These are phyloP conservation scores for Chaetomium fimeti DNA, from an alignment of 495 filamentous ascomycete species.

Conservation along the genomic window DNA sequence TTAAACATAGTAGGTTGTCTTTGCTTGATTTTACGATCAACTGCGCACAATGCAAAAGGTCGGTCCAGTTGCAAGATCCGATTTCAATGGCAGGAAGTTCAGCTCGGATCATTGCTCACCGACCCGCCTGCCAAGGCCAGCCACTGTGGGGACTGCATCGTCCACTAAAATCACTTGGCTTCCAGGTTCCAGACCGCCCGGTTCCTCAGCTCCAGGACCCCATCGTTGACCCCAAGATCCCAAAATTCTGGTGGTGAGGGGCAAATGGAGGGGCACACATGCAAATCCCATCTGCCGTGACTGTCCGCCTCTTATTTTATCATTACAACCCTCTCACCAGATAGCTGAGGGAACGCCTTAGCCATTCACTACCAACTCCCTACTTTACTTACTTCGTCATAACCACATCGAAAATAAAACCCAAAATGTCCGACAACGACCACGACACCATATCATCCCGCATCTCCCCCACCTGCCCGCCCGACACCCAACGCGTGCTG, in stretches of 20 bases:
- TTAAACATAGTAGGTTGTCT: too few relatives aligned
- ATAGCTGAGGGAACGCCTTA: neutral
- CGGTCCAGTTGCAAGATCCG: neutral
- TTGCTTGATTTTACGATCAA: too few relatives aligned
- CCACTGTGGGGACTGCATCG: neutral
- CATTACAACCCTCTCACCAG: neutral
- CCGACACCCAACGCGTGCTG: conserved; percentile 58
- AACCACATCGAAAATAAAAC: too few relatives aligned
- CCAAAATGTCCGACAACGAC: neutral
- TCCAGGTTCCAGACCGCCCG: neutral
- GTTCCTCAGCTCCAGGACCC: neutral
- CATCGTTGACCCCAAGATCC: neutral
- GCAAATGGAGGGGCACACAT: conserved; percentile 9
- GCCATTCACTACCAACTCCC: neutral
- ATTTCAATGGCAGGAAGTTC: neutral
- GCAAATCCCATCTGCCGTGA: neutral
- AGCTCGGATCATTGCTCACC: neutral
- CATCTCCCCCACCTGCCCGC: conserved; percentile 48
- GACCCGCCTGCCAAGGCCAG: neutral
- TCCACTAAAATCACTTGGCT: neutral
- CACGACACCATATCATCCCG: conserved; percentile 45
- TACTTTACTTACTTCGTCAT: too few relatives aligned
- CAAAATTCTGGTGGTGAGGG: conserved; percentile 6
- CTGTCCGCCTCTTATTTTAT: neutral
- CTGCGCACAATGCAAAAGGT: too few relatives aligned